Evolutionary conservation across 306 rosid species (phyloP).

Genomic region (Rosa lucieae): DNA sequence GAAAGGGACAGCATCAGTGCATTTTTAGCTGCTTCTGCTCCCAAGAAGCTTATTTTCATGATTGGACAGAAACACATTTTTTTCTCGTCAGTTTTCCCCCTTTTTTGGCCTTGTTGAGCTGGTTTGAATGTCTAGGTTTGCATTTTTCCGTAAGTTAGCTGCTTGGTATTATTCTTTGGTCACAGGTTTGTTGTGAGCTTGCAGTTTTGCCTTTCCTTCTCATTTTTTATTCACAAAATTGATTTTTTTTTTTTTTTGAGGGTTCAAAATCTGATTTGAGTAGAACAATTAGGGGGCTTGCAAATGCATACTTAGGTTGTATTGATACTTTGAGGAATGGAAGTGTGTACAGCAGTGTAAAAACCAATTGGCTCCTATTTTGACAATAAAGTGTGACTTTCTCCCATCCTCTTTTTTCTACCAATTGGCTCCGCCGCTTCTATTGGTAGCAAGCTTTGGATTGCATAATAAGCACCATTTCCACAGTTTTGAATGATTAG

Average conservation of each 20-base stretch:
- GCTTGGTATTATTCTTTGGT: conserved; percentile 45
- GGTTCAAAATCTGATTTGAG: conserved; percentile 37
- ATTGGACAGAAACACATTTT: conserved; percentile 30
- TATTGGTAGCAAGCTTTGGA: background rate
- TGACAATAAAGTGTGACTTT: conserved; percentile 44
- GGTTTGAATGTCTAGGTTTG: conserved; percentile 50
- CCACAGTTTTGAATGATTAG: background rate
- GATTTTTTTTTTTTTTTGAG: conserved; percentile 33
- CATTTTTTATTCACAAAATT: conserved; percentile 33
- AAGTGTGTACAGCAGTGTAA: conserved; percentile 81
- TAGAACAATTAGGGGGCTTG: conserved; percentile 53
- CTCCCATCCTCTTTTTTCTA: background rate
- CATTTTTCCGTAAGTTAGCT: conserved; percentile 44
- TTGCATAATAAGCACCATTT: background rate
- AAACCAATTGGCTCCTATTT: conserved; percentile 42
- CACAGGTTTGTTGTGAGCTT: conserved; percentile 51
- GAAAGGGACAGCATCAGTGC: conserved; percentile 80
- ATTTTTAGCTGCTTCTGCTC: conserved; percentile 81
- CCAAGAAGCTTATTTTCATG: conserved; percentile 56
- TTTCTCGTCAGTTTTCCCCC: conserved; percentile 15
- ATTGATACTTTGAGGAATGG: conserved; percentile 47
- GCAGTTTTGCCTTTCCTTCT: conserved; percentile 24
- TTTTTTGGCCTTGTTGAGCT: conserved; percentile 33
- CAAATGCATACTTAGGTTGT: conserved; percentile 56
- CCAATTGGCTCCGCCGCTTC: too few relatives aligned